These are phyloP conservation scores for Flaveria linearis DNA, from an alignment of 129 eudicot genomes.

Conservation along the genomic window DNA sequence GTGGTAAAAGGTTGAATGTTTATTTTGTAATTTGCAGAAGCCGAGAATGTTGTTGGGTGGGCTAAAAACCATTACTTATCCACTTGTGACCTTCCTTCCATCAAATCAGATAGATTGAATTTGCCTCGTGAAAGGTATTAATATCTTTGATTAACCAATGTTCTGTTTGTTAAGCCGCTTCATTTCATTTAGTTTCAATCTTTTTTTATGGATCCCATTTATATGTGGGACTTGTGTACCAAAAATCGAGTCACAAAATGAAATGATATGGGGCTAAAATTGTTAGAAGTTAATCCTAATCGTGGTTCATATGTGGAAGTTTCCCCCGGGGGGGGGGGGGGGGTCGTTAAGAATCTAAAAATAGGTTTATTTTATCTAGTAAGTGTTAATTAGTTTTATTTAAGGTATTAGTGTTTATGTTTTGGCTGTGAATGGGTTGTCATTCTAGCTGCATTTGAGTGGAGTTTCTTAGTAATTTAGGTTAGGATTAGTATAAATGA, in stretches of 20 bases:
- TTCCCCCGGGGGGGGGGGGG: no score
- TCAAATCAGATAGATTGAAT: slow-evolving; percentile 66
- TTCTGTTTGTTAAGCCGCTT: not conserved
- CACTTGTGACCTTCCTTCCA: slow-evolving; percentile 61
- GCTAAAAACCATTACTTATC: slow-evolving; percentile 86
- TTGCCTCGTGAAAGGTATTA: slow-evolving; percentile 83
- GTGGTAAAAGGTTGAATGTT: slow-evolving; percentile 19
- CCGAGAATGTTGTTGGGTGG: slow-evolving; percentile 98
- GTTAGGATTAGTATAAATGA: no score
- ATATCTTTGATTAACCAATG: not conserved
- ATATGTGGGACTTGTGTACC: not conserved
- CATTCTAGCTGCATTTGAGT: no score
- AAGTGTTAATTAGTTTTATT: no score
- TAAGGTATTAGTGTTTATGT: no score
- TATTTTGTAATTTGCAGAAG: slow-evolving; percentile 52
- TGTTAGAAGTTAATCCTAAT: not conserved
- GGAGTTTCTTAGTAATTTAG: no score
- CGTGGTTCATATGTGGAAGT: no score
- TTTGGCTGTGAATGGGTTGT: no score
- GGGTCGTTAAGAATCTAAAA: no score
- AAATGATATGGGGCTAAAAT: not conserved
- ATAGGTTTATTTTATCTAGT: no score
- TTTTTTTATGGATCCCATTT: slow-evolving; percentile 1
- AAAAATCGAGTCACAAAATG: not conserved
- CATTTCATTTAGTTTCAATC: not conserved